Percentiles rank a stretch among this genome's conserved stretches.
Evolutionary conservation across 257 asterid genomes (phyloP).

Genomic region (Solanum appendiculatum): DNA sequence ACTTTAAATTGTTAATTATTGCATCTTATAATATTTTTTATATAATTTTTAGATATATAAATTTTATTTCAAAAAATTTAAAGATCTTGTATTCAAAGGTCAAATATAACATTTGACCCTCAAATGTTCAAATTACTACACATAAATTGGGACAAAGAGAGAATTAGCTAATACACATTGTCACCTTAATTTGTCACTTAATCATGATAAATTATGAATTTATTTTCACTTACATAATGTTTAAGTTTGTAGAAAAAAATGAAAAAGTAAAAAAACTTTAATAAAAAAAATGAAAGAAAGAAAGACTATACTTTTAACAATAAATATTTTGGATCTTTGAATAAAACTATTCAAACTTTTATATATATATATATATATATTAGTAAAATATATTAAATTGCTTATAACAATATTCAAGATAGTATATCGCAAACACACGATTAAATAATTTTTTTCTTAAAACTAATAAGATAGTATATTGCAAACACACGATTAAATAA

Average conservation of each 20-base stretch:
- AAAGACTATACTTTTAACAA: not conserved
- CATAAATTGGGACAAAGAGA: not conserved
- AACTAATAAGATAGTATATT: no score
- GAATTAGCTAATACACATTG: not conserved
- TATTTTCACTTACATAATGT: not conserved
- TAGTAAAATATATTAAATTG: not conserved
- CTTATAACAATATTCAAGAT: not conserved
- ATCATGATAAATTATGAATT: not conserved
- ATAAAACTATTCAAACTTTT: not conserved
- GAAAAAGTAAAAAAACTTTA: not conserved
- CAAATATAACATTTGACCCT: not conserved
- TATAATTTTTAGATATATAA: not conserved
- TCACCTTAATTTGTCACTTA: not conserved
- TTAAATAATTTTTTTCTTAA: no score
- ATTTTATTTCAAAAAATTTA: not conserved
- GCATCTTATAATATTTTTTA: not conserved
- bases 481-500: no score
- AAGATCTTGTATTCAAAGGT: not conserved
- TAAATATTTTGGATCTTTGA: not conserved
- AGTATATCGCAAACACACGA: not conserved
- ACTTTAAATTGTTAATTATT: not conserved
- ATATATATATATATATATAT: no score
- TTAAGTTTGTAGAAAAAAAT: no score
- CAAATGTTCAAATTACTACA: not conserved
- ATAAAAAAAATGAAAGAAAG: not conserved